Evolutionary conservation across 306 rosid genomes (phyloP).

Genomic region (Prunus kanzakura): DNA sequence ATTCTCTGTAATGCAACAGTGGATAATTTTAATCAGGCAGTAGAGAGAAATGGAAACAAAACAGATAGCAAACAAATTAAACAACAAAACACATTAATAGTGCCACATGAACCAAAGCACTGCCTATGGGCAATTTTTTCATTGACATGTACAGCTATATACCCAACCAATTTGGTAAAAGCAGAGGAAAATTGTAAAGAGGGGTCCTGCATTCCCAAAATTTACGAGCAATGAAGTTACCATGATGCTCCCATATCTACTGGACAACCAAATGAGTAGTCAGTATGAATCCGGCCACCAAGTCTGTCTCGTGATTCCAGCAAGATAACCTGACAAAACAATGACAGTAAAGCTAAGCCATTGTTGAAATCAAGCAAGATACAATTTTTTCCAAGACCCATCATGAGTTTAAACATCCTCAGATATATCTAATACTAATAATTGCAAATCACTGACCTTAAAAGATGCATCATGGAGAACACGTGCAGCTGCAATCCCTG

Average conservation of each 20-base stretch:
- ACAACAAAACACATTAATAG: neutral
- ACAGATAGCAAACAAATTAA: neutral
- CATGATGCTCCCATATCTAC: conserved; percentile 96
- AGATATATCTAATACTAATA: neutral
- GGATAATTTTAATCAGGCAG: neutral
- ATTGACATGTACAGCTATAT: neutral
- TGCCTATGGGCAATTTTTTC: neutral
- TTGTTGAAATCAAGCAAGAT: conserved; percentile 11
- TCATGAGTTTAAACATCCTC: neutral
- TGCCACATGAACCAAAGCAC: neutral
- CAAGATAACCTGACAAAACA: conserved; percentile 50
- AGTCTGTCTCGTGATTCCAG: conserved; percentile 78
- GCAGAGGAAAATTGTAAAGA: neutral
- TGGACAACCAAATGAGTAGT: conserved; percentile 78
- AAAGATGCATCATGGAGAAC: conserved; percentile 70
- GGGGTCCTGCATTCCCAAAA: neutral
- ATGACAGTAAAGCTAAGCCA: conserved; percentile 21
- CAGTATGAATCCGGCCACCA: conserved; percentile 87
- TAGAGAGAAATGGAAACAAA: neutral
- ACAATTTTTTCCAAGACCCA: neutral
- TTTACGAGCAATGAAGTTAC: conserved; percentile 28
- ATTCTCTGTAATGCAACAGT: neutral
- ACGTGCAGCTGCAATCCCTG: conserved; percentile 82
- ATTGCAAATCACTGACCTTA: conserved; percentile 33
- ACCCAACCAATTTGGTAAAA: neutral